Percentiles rank a stretch among this genome's conserved stretches.
These are phyloP conservation scores for Ceratocystis cacaofunesta DNA, from an alignment of 2,329 filamentous ascomycete genomes.

Conservation along the genomic window DNA sequence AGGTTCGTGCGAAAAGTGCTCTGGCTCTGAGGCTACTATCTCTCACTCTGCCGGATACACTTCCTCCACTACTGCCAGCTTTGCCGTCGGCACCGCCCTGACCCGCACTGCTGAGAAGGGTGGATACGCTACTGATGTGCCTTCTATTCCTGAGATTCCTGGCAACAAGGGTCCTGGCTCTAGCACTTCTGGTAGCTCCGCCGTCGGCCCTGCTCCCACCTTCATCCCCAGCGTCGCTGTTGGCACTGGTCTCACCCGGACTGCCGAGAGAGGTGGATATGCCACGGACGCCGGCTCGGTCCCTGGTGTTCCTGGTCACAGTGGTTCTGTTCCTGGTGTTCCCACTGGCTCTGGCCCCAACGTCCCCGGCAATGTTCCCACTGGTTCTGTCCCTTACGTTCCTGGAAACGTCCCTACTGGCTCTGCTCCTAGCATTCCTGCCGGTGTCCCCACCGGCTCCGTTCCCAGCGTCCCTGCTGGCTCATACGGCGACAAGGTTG, in stretches of 20 bases:
- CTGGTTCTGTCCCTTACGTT: too few species aligned
- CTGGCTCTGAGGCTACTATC: too few species aligned
- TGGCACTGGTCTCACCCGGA: background rate
- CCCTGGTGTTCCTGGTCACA: background rate
- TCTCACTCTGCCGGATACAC: too few species aligned
- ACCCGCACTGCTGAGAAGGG: background rate
- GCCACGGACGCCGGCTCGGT: background rate
- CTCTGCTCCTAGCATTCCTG: too few species aligned
- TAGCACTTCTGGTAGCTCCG: background rate
- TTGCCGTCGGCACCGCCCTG: background rate
- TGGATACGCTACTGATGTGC: background rate
- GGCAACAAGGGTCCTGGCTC: background rate
- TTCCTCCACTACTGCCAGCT: background rate
- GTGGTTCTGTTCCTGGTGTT: background rate
- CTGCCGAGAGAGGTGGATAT: background rate
- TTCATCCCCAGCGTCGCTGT: background rate
- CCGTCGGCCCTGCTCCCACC: background rate
- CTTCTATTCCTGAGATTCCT: background rate
- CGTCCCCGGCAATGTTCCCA: too few species aligned
- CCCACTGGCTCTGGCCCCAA: background rate
- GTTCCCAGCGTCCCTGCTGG: background rate
- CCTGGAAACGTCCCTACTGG: too few species aligned
- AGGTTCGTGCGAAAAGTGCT: too few species aligned
- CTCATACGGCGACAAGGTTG: slow-evolving; percentile 1
- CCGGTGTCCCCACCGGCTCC: background rate